Percentiles rank a stretch among this genome's conserved stretches.
Evolutionary conservation across 352 stramenopile species (phyloP).

Genomic region (Phytophthora ohioensis): DNA sequence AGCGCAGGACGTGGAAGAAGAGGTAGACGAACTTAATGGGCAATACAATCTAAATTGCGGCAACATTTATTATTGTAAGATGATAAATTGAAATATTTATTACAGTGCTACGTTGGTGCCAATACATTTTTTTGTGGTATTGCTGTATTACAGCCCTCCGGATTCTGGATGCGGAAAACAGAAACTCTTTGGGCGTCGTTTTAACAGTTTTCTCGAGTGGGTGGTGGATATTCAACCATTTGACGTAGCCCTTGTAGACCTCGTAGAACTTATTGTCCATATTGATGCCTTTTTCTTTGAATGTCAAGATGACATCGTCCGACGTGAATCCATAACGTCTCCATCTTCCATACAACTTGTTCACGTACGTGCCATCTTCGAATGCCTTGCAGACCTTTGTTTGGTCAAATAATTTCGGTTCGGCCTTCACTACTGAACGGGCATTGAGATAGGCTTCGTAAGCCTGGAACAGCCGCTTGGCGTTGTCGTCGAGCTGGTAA

Average conservation of each 20-base stretch:
- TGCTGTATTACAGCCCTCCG: background rate
- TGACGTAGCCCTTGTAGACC: constrained; percentile 7
- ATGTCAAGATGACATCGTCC: background rate
- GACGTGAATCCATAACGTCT: background rate
- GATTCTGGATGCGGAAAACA: background rate
- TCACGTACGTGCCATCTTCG: background rate
- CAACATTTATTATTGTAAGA: constrained; percentile 20
- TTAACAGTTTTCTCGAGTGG: background rate
- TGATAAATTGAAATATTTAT: too few relatives aligned
- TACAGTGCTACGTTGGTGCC: too few relatives aligned
- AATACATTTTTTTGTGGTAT: too few relatives aligned
- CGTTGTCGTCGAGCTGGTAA: background rate
- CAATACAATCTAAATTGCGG: constrained; percentile 20
- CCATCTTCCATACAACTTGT: background rate
- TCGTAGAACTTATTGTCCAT: background rate
- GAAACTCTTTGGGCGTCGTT: background rate
- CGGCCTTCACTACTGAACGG: background rate
- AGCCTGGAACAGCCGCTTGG: background rate
- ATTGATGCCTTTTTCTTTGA: background rate
- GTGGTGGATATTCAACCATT: constrained; percentile 6
- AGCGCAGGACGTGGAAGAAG: background rate
- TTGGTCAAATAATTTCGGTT: constrained; percentile 4
- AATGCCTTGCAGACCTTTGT: background rate
- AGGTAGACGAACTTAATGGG: background rate
- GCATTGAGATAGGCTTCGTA: background rate